Conservation (phyloP, 129 eudicot genomes). For the Daucus carota region DH1_v3.0 NC_030381.2:37935501-37936000, state of each 20-base stretch:
- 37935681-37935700: slow-evolving; percentile 53
- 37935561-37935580: not conserved
- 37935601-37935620: not conserved
- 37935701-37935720: slow-evolving; percentile 54
- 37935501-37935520: slow-evolving; percentile 63
- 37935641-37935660: not conserved
- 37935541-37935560: not conserved
- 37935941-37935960: not conserved
- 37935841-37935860: too few species aligned
- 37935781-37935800: slow-evolving; percentile 77
- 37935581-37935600: not conserved
- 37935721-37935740: slow-evolving; percentile 57
- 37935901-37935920: not conserved
- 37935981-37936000: not conserved
- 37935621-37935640: not conserved
- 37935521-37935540: slow-evolving; percentile 60
- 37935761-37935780: slow-evolving; percentile 68
- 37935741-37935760: slow-evolving; percentile 61
- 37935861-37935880: not conserved
- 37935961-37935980: not conserved
- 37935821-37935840: not conserved
- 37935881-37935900: not conserved
- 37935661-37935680: slow-evolving; percentile 78
- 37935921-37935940: not conserved
- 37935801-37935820: slow-evolving; percentile 32